Conservation (phyloP, 2,329 filamentous ascomycete genomes). For the Sordariomycetes sp. region DNA sequence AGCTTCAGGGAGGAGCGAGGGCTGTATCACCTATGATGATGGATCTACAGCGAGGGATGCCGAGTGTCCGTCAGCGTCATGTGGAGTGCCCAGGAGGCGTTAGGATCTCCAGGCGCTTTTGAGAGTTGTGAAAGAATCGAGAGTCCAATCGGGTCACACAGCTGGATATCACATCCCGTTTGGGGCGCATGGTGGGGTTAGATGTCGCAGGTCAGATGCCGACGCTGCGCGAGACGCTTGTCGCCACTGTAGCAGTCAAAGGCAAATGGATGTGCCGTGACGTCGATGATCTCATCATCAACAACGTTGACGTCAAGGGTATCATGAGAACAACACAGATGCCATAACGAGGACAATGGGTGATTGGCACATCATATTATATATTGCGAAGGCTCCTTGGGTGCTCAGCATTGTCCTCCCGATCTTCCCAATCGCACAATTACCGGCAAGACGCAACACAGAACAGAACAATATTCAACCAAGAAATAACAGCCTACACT, state of each 20-base stretch:
- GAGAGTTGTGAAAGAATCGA: too few species aligned
- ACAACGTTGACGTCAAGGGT: not conserved
- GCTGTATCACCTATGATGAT: too few species aligned
- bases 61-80: too few species aligned
- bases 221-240: not conserved
- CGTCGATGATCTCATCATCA: not conserved
- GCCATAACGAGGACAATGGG: not conserved
- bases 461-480: not conserved
- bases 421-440: not conserved
- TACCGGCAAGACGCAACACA: not conserved
- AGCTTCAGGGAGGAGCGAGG: too few species aligned
- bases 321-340: not conserved
- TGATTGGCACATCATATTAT: not conserved
- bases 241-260: not conserved
- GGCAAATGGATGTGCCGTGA: not conserved
- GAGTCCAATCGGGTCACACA: too few species aligned
- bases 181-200: too few species aligned
- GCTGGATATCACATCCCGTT: not conserved
- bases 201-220: too few species aligned
- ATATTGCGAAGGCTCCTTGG: not conserved
- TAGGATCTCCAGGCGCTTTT: too few species aligned
- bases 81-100: too few species aligned
- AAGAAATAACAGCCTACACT: not conserved
- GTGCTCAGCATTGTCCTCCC: not conserved
- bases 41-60: too few species aligned